Evolutionary conservation across 1,284 basidiomycete genomes (phyloP).

Genomic region (Marasmius sp.): DNA sequence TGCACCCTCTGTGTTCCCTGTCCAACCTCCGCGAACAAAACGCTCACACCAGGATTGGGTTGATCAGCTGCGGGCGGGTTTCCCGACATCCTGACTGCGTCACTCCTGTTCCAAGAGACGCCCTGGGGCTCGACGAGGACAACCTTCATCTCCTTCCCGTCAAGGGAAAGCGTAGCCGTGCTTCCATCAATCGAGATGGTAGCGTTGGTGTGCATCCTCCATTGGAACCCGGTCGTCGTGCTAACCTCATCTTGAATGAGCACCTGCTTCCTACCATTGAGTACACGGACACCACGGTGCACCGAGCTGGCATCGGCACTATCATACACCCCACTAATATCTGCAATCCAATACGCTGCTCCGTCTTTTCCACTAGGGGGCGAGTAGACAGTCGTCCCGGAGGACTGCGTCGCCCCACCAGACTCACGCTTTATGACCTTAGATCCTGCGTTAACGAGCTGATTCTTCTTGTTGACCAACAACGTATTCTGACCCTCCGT

Average conservation of each 20-base stretch:
- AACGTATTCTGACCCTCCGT: constrained; percentile 98
- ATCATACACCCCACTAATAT: constrained; percentile 84
- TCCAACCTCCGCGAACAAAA: constrained; percentile 74
- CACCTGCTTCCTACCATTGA: constrained; percentile 88
- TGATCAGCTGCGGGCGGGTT: constrained; percentile 69
- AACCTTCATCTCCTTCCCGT: constrained; percentile 59
- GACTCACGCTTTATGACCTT: constrained; percentile 50
- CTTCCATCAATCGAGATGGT: constrained; percentile 58
- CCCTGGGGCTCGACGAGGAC: constrained; percentile 64
- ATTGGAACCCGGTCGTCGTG: constrained; percentile 62
- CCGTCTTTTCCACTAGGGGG: constrained; percentile 50
- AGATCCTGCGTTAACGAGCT: constrained; percentile 75
- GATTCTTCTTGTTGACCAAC: constrained; percentile 77
- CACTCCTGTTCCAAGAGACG: constrained; percentile 48
- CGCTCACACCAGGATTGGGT: constrained; percentile 76
- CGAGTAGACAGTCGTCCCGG: constrained; percentile 54
- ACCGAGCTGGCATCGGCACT: constrained; percentile 59
- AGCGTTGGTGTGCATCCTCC: constrained; percentile 96
- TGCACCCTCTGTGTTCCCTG: constrained; percentile 74
- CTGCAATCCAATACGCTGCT: constrained; percentile 82
- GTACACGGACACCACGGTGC: constrained; percentile 82
- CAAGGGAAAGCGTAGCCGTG: constrained; percentile 62
- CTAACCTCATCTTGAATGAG: constrained; percentile 87
- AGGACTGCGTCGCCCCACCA: constrained; percentile 73
- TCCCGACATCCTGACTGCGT: constrained; percentile 53